Base-by-base conservation (phyloP, 2,329 filamentous ascomycete genomes). In the Botryotinia calthae region DNA sequence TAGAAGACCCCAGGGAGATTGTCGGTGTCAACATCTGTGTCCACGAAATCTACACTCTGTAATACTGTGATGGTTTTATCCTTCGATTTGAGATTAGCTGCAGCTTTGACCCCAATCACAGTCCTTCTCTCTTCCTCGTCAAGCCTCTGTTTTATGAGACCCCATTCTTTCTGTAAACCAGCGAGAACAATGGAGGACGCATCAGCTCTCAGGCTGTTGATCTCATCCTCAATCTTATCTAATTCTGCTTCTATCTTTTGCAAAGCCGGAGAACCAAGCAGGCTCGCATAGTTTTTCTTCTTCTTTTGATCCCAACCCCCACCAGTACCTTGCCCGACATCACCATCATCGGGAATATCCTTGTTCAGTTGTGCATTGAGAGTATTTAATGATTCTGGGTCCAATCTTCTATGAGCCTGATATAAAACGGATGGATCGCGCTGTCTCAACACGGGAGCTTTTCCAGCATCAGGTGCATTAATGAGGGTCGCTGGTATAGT, bases 381-480 rank as follows among this genome's bases (percentile, higher is more conserved):
- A 25, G 48, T 51, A 28, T 68, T 56, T 31, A 68, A 25, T 1
- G 48, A 16, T 16, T 42, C 48, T 25, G 51, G n/a, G 18, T 56
- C 65, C 37, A 68, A 44, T 25, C 37, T n/a, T 56, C 22, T 14
- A 8, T 68, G 65, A 16, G 48, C 31, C n/a, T 68, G 65, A 58
- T 68, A 68, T 31, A 68, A 20, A 46, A 70, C 67, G 12, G 51
- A 70, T 34, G 67, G 67, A 62, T 70, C 67, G 44, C 67, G 54
- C 25, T 70, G 67, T n/a, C 67, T 59, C 5, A 70, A 46, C 28
- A 34, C 54, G 9, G 67, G 67, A 46, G 56, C 51, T 62, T 70
- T 70, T 25, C 2, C n/a, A 16, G 34, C 67, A 59, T 31, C n/a
- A 42, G 48, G n/a, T 42, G 28, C 54, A 70, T n/a, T 14, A 16